phyloP scores from a whole-genome alignment of 331 rosid genomes.

The Pyrus hybrid region DNA sequence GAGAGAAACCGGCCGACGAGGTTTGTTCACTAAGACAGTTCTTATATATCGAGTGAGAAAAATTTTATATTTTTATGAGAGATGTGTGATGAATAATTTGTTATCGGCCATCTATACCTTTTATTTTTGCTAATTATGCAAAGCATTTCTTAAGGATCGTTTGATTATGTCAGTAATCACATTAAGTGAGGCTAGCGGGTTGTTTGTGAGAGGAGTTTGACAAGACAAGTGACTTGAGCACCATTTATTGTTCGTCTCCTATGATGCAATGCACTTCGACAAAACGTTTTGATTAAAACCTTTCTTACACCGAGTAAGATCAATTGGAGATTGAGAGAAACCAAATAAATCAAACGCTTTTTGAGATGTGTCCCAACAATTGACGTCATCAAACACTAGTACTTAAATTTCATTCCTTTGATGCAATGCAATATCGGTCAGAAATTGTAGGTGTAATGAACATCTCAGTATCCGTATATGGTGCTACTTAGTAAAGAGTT shows the following conservation, averaged over 20 bases:
- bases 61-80: too few relatives aligned
- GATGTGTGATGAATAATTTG: not conserved
- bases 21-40: not conserved
- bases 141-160: not conserved
- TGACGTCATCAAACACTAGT: too few relatives aligned
- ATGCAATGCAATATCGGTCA: too few relatives aligned
- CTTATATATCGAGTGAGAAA: not conserved
- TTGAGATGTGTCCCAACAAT: too few relatives aligned
- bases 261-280: not conserved
- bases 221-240: not conserved
- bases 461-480: too few relatives aligned
- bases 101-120: not conserved
- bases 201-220: not conserved
- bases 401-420: too few relatives aligned
- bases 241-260: not conserved
- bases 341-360: too few relatives aligned
- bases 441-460: too few relatives aligned
- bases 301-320: not conserved
- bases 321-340: not conserved
- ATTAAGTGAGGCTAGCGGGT: not conserved
- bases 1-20: not conserved
- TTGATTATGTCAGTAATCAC: too few relatives aligned
- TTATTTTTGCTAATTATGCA: too few relatives aligned
- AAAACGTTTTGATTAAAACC: not conserved
- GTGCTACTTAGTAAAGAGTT: too few relatives aligned